Base-by-base conservation (phyloP, 208 protist species). In the Trypanosomatidae sp. region DNA sequence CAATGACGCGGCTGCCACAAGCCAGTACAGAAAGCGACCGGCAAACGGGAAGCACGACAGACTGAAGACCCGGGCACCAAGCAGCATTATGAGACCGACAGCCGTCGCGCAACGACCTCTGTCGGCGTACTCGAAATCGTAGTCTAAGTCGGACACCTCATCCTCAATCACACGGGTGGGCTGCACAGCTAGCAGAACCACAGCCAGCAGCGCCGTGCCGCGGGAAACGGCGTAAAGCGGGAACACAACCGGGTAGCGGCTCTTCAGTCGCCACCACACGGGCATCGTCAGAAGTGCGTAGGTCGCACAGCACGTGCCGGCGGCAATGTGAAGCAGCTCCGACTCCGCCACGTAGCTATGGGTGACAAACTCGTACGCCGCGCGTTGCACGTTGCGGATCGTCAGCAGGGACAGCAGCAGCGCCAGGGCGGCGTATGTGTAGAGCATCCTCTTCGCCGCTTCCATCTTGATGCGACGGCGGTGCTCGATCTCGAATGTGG, bases 341-440 rank as follows among this genome's bases (percentile, higher is more conserved):
- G 80, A 53, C 47, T 79, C 70, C 15, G 80, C 43, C 8, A 94
- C 78, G 78, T 85, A 92, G 77, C 85, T 91, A 71, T 89, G 87
- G n/a, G 87, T 92, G 53, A 93, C 28, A 65, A 94, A 87, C 78
- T 96, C 92, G 76, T 90, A 96, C 46, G 83, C 80, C 7, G 89
- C 86, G 2, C 89, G 86, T 77, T 96, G 92, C 62, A 92, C 83
- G 64, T 93, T 96, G 36, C 88, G 86, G 46, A 88, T 72, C 13
- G 92, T 94, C 52, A 79, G 80, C 62, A 86, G 44, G 28, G 85
- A 79, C 15, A 91, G 47, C 4, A 80, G 36, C 25, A 82, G 49
- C 28, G 80, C 69, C 8, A 80, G 59, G 19, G 84, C n/a, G 22
- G 81, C 50, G 76, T 88, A 91, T 6, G 77, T 43, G 53, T 76